phyloP scores from a whole-genome alignment of 345 rosid species.

The Citrus inodora region DNA sequence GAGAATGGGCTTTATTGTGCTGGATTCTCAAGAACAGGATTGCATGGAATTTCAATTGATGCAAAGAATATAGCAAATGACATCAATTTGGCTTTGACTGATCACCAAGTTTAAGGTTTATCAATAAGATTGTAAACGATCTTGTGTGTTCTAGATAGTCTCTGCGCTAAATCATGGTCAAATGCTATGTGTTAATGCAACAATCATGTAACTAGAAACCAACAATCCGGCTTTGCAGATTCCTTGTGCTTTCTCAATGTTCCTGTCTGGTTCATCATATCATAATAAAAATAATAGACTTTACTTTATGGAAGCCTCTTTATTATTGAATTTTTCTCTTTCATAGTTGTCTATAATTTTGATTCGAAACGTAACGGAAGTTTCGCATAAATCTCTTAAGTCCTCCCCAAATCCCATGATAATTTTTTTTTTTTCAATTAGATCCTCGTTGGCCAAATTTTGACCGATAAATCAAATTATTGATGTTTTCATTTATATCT shows the following conservation, averaged over 20 bases:
- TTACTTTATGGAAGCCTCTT: not conserved
- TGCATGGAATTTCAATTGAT: conserved; percentile 42
- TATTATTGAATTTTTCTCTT: too few relatives aligned
- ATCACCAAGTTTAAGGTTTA: not conserved
- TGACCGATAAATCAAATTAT: too few relatives aligned
- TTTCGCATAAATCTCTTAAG: too few relatives aligned
- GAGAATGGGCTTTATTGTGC: conserved; percentile 40
- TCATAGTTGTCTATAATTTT: too few relatives aligned
- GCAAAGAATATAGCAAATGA: conserved; percentile 42
- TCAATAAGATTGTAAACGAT: not conserved
- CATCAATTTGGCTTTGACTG: conserved; percentile 6
- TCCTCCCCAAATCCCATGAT: too few relatives aligned
- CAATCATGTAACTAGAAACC: not conserved
- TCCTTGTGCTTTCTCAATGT: not conserved
- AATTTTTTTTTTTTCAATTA: too few relatives aligned
- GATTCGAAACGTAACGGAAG: too few relatives aligned
- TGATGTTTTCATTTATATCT: too few relatives aligned
- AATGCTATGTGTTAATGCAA: not conserved
- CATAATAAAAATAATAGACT: too few relatives aligned
- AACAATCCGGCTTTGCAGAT: not conserved
- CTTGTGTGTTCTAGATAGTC: not conserved
- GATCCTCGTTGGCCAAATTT: too few relatives aligned
- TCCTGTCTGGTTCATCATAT: not conserved
- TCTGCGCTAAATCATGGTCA: not conserved
- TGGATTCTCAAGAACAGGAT: conserved; percentile 49